phyloP scores from a whole-genome alignment of 225 moss, liverwort and hornwort genomes.

The Sphagnum tenellum region DNA sequence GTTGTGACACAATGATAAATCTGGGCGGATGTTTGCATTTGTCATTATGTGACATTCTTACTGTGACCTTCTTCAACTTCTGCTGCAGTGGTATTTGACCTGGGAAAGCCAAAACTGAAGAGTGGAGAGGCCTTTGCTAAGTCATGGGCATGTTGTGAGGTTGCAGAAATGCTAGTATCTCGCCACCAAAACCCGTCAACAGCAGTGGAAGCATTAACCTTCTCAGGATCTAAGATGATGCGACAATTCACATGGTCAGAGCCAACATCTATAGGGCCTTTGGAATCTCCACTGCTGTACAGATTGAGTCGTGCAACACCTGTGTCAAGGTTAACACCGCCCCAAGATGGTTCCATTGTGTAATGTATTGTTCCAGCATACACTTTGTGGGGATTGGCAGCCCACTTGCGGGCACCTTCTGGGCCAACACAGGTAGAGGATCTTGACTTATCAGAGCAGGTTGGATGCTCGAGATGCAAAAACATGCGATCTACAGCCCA shows the following conservation, averaged over 20 bases:
- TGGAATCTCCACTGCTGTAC: constrained; percentile 11
- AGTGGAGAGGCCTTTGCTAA: constrained; percentile 8
- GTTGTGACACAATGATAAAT: no score
- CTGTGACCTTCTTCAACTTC: no score
- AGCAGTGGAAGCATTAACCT: constrained; percentile 2
- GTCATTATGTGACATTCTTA: no score
- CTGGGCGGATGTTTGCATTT: no score
- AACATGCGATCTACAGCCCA: constrained; percentile 57
- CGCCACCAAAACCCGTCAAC: constrained; percentile 28
- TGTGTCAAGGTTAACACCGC: constrained; percentile 24
- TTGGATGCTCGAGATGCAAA: constrained; percentile 27
- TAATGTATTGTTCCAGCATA: constrained; percentile 29
- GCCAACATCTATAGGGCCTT: constrained; percentile 18
- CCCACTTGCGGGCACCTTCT: constrained; percentile 60
- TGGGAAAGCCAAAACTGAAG: constrained; percentile 3
- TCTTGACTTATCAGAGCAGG: constrained; percentile 25
- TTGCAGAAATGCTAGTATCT: constrained; percentile 17
- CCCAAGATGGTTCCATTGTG: constrained; percentile 18
- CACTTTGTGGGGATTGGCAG: constrained; percentile 51
- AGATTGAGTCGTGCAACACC: constrained; percentile 28
- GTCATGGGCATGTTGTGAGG: background rate
- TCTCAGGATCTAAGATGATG: background rate
- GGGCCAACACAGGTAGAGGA: constrained; percentile 18
- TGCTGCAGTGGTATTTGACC: no score
- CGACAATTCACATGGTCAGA: constrained; percentile 11